Base-by-base conservation (phyloP, 2,329 filamentous ascomycete genomes). In the Neopestalotiopsis clavispora region DNA sequence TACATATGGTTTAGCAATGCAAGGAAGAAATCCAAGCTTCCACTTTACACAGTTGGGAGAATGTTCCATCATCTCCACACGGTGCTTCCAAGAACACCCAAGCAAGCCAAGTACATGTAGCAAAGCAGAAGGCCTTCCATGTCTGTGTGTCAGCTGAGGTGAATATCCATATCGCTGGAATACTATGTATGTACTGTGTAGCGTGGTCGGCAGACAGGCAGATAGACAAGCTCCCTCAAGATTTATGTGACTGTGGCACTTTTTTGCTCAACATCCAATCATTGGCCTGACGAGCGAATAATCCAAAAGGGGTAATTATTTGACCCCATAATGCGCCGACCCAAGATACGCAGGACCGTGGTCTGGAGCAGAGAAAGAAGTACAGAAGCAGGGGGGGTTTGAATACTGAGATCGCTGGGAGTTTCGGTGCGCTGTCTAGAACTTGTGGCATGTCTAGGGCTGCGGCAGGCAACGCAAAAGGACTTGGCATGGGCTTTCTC, bases 321-420 rank as follows among this genome's bases (percentile, higher is more conserved):
- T 52, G 45, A 52, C 45, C 45, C 23, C 45, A 52, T 52, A 52
- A 49, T 49, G 61, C 17, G 20, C 32, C 20, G 34, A 64, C 34
- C 61, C 61, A 64, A 64, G 34, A 49, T 64, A 12, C 32, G n/a
- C 40, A n/a, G 61, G 23, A 23, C 61, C 23, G 17, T 40, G 59
- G 30, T 23, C 45, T 52, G 45, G 45, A 52, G 45, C 45, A 38
- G 10, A 20, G 4, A 23, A 14, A 49, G 40, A 14, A 49, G 40
- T 38, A 64, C 34, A 34, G 40, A 23, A 34, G 14, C 57, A 34
- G 57, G 57, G 57, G 57, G 23, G 23, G 23, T 28, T 28, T 59
- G 30, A 14, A 13, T 38, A 38, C 34, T 52, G 45, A 52, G 45
- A 52, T 52, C 45, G 45, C 45, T 52, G 45, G 45, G 45, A 52